Evolutionary conservation across 176 grass and related monocot genomes (phyloP), one percentile per base, ranked within the genome.

Genomic region (Chrysopogon serrulatus): DNA sequence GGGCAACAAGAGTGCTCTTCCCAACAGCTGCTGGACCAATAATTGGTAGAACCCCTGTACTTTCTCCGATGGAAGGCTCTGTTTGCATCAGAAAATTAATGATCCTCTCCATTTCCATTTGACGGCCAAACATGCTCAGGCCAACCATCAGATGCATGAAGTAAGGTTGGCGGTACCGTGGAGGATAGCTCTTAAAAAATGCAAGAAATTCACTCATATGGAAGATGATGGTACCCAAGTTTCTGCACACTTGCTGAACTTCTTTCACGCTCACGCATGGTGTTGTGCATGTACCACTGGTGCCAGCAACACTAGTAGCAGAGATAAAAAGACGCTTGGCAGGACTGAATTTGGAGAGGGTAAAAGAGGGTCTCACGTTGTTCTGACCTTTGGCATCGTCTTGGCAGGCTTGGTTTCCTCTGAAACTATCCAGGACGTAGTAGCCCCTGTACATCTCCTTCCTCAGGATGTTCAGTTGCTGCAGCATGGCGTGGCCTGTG

Each of bases 1-100:
- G 56, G 0, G 56, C 34, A 3, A 47, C 56, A 16, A 84, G 79
- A 43, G 77, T 87, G 26, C 23, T 90, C 65, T 84, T 91, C 12
- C 89, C 85, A 24, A 68, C 28, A 62, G 8, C 73, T 3, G 0
- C 0, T 65, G 53, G 33, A 68, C 67, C 68, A 73, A 49, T 36
- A 43, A 90, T 34, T 45, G 65, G 27, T 63, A 79, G 4, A 3
- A 71, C 49, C 6, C 32, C 39, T 10, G 5, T 69, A 57, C 67
- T 27, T 59, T 34, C 33, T 34, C 0, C 15, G 0, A 0, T 56
- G 15, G 3, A 23, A 67, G 0, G 4, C 44, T 76, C 35, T 13
- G 1, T 31, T 33, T 78, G 48, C 36, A 85, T 28, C 10, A 77
- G 10, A 13, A 70, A 78, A n/a, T 24, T 69, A 3, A 70, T 31